phyloP scores from a whole-genome alignment of 2,329 filamentous ascomycete genomes.

The Apiospora sp. region DNA sequence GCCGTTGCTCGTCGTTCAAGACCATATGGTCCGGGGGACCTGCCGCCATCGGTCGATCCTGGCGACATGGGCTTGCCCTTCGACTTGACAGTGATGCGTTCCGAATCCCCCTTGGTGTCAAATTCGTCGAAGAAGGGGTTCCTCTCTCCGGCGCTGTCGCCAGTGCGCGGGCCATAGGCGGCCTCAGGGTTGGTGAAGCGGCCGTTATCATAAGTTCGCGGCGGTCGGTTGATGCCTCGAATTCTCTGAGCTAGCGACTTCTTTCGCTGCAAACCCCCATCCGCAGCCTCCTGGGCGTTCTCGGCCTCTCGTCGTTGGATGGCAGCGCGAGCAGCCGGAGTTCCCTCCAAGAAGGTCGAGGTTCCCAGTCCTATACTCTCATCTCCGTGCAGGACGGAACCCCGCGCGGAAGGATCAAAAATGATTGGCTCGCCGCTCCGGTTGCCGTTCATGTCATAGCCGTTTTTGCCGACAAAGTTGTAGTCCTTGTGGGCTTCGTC shows the following conservation, averaged over 20 bases:
- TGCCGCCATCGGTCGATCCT: conserved; percentile 55
- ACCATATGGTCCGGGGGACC: conserved; percentile 59
- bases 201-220: conserved; percentile 65
- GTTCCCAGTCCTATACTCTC: conserved; percentile 87
- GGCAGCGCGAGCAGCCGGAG: conserved; percentile 82
- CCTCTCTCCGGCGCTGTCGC: conserved; percentile 55
- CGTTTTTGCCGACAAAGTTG: conserved; percentile 45
- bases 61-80: conserved; percentile 46
- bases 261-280: conserved; percentile 79
- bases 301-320: conserved; percentile 80
- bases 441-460: conserved; percentile 42
- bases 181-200: conserved; percentile 66
- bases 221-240: conserved; percentile 80
- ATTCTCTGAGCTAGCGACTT: conserved; percentile 95
- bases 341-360: conserved; percentile 93
- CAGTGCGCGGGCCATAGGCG: conserved; percentile 51
- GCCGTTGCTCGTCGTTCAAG: conserved; percentile 72
- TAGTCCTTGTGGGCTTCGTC: conserved; percentile 91
- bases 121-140: conserved; percentile 91
- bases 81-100: conserved; percentile 54
- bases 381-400: conserved; percentile 82
- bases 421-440: conserved; percentile 54
- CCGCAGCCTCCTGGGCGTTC: conserved; percentile 62
- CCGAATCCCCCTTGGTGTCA: conserved; percentile 56
- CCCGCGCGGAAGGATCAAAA: conserved; percentile 73